Evolutionary conservation across 441 rosid species (phyloP), one percentile per base, ranked within the genome.

Genomic region (Adansonia rubrostipa): DNA sequence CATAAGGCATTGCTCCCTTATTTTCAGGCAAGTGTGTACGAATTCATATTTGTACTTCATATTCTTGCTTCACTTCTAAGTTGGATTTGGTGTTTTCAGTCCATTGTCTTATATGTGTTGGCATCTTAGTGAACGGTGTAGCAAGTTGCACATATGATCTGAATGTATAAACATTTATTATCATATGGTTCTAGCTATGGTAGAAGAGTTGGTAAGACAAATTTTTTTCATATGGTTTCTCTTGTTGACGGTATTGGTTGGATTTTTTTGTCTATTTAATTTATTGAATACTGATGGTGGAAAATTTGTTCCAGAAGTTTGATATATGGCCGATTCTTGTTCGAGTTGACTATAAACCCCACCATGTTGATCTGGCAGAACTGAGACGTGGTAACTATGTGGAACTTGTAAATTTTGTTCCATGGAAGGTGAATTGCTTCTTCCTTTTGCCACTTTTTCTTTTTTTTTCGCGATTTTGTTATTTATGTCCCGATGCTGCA

Each of bases 1-100:
- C 91, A 86, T 57, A 99, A 97, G 84, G 99, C 98, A 56, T 85
- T 97, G 89, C 99, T 97, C 79, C 99, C 99, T 54, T 97, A 89
- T 89, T 92, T 97, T 81, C 99, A 95, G 99, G 99, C 89, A 80
- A 88, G 86, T 80, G 48, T 57, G 68, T 40, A 10, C 51, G 7
- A 63, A 54, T 13, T 77, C 20, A 54, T 76, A 48, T 67, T 54
- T 75, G 50, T 44, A 47, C 53, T 17, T 61, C 73, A 17, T 80
- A 71, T 51, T 74, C 36, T 28, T 28, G 36, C 61, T 60, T 82
- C 72, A 50, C 67, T 36, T 57, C 73, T 74, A 73, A 54, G 14
- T 73, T 62, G 78, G 65, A 70, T 71, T 42, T 36, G 36, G 17
- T 51, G 8, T 13, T 71, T 63, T 17, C 10, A 8, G 9, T 3